Evolutionary conservation across 2,329 filamentous ascomycete species (phyloP), one percentile per base, ranked within the genome.

Genomic region (Fusarium sp.): DNA sequence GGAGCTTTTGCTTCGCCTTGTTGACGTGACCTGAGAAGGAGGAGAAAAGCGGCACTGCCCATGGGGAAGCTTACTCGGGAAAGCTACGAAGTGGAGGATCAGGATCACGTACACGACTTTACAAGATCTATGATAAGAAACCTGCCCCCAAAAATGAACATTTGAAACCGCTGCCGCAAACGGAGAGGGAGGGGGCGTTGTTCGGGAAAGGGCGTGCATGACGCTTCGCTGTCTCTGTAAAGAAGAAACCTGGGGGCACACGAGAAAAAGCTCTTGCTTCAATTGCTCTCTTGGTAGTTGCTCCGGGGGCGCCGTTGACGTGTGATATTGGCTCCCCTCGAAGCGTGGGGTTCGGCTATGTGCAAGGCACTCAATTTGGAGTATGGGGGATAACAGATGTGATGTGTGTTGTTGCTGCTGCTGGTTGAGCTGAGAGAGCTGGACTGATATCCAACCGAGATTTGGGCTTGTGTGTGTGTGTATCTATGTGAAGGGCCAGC

Each of bases 251-350:
- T 54, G 50, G 50, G 50, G 52, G 31, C 42, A 47, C 22, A 47
- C 42, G 6, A 36, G 29, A 8, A 31, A 18, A 10, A 27, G 45
- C 22, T 50, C 20, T 14, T 25, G 25, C 11, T 38, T 33, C 57
- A 31, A 61, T 20, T 31, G 16, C 58, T 47, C 13, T 31, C 10
- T 36, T 10, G 29, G 31, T 33, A 14, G 22, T 45, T 63, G 33
- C 38, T 62, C 63, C 65, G 68, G 68, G 65, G 64, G 63, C 66
- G 56, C 65, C 66, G 67, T 77, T 77, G 75, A 77, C 71, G 65
- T 73, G 71, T 72, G 71, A 74, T 74, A 70, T 76, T 52, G 63
- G 61, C 16, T 63, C 16, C 27, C 61, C 33, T 36, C 9, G 60
- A 61, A 63, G 68, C 71, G 71, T 74, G 71, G 71, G 71, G 71